Evolutionary conservation across 768 basidiomycete genomes (phyloP).

Genomic region (Lactifluus subvellereus): DNA sequence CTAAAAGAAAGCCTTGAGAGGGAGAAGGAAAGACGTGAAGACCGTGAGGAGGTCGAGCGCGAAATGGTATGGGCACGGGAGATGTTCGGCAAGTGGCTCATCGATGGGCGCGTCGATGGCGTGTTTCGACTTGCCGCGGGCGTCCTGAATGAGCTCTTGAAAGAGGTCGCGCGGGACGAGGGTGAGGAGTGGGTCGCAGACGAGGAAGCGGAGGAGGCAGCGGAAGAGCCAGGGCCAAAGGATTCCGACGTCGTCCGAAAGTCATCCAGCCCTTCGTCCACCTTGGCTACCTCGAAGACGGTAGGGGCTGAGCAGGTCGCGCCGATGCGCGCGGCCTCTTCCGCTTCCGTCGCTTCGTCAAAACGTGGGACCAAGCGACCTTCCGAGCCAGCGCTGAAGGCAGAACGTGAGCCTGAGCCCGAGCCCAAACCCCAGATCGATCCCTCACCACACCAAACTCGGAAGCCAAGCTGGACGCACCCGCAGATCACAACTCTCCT

Average conservation of each 20-base stretch:
- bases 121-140: slow-evolving; percentile 21
- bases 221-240: not conserved
- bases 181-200: slow-evolving; percentile 19
- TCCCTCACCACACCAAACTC: not conserved
- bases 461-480: not conserved
- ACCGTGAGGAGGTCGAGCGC: slow-evolving; percentile 20
- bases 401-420: not conserved
- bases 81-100: slow-evolving; percentile 21
- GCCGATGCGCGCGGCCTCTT: not conserved
- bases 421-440: not conserved
- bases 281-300: slow-evolving; percentile 8
- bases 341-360: slow-evolving; percentile 9
- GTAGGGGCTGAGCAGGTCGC: not conserved
- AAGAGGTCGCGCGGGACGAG: slow-evolving; percentile 21
- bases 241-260: not conserved
- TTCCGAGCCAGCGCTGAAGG: not conserved
- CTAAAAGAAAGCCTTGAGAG: slow-evolving; percentile 19
- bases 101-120: slow-evolving; percentile 20
- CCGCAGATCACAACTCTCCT: not conserved
- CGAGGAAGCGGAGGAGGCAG: slow-evolving; percentile 1
- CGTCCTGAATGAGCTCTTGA: slow-evolving; percentile 20
- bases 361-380: slow-evolving; percentile 1
- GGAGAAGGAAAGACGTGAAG: slow-evolving; percentile 14
- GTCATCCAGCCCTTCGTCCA: slow-evolving; percentile 7
- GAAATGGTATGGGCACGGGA: slow-evolving; percentile 23